Base-by-base conservation (phyloP, 768 basidiomycete genomes). In the Mycena metata region DNA sequence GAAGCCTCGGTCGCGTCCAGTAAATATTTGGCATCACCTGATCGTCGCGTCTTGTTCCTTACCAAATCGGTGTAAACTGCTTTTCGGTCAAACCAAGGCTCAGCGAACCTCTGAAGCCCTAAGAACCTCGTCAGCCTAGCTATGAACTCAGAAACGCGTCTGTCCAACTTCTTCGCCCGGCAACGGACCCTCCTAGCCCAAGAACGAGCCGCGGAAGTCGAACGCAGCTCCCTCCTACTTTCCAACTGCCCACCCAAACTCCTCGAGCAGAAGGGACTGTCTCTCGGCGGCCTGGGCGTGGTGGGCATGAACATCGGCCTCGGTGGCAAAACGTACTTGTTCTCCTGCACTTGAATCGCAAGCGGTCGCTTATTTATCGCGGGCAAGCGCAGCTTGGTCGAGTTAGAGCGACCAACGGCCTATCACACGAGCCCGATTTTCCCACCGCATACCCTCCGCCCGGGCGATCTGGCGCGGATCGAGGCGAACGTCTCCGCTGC, bases 391-490 rank as follows among this genome's bases (percentile, higher is more conserved):
- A 97, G 96, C 51, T 81, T 98, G 65, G 87, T 98, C 63, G 95
- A 97, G 78, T 83, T 99, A 8, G 91, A 95, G 76, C 83, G 95
- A 61, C 93, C 95, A 0, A 79, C 88, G 12, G 96, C 95, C 8
- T 94, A 94, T 74, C 93, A 96, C 74, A 78, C 86, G 3, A 88
- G 83, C 9, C 83, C 88, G 0, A 64, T 86, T 1, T 93, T 98
- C 72, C 96, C 96, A 9, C 91, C 96, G 2, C 96, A 98, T 80
- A 91, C 89, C 0, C 89, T 98, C 72, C 95, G 96, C 60, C 89
- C 94, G 12, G 97, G 97, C 16, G 96, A 99, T 79, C 84, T 96
- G 33, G 96, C 94, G 6, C 84, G 93, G 26, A 90, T 98, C 36
- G 94, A 96, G 75, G 87, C 92, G 15, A 88, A 93, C 76, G 79